phyloP scores from a whole-genome alignment of 106 monocot genomes.

The Apostasia ramifera region DNA sequence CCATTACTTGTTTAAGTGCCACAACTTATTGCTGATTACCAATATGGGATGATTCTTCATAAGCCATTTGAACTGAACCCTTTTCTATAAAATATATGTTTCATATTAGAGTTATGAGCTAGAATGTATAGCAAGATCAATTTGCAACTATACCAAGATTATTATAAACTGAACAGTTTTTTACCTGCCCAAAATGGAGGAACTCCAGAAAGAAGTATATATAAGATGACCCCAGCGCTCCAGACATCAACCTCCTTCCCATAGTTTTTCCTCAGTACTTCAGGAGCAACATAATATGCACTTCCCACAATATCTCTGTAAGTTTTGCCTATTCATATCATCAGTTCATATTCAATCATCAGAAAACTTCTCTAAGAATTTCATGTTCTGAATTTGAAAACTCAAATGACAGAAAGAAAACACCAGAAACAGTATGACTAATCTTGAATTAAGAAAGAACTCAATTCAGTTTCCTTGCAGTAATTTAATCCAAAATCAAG shows the following conservation, averaged over 20 bases:
- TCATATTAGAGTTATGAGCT: too few species aligned
- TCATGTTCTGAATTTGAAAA: not conserved
- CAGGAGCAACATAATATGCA: constrained; percentile 67
- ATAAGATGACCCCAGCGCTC: constrained; percentile 63
- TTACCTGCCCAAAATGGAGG: constrained; percentile 72
- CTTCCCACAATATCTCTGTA: constrained; percentile 51
- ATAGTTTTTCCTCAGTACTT: constrained; percentile 39
- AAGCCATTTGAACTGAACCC: too few species aligned
- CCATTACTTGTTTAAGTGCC: too few species aligned
- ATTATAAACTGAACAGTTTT: not conserved
- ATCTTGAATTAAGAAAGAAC: not conserved
- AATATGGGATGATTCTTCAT: too few species aligned
- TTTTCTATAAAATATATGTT: too few species aligned
- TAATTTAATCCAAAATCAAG: not conserved
- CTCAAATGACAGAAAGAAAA: not conserved
- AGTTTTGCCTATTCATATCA: constrained; percentile 22
- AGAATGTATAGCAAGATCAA: not conserved
- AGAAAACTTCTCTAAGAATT: not conserved
- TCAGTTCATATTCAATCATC: not conserved
- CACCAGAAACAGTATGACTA: not conserved
- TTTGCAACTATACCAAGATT: not conserved
- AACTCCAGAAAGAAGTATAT: constrained; percentile 52
- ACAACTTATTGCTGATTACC: too few species aligned
- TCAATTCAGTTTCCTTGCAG: not conserved
- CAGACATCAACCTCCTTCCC: constrained; percentile 64